Evolutionary conservation across 148 eudicot species (phyloP).

Genomic region (Chenopodium berlandieri): DNA sequence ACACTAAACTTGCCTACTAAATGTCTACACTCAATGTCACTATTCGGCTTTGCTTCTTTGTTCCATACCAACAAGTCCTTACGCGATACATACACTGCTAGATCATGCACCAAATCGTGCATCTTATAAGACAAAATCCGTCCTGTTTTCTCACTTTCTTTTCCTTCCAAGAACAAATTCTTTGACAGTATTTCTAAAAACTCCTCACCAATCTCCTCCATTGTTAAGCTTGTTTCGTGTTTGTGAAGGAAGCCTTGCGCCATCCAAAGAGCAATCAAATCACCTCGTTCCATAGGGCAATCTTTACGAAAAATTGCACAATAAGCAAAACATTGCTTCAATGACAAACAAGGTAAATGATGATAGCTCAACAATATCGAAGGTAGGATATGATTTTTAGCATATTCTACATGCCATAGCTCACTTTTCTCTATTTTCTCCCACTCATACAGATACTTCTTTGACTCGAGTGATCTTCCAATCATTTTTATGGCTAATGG

Average conservation of each 20-base stretch:
- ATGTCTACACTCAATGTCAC: conserved; percentile 2
- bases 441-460: background rate
- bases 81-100: conserved; percentile 11
- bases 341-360: conserved; percentile 14
- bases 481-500: conserved; percentile 25
- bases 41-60: background rate
- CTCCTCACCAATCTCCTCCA: conserved; percentile 6
- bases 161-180: conserved; percentile 5
- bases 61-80: conserved; percentile 9
- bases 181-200: background rate
- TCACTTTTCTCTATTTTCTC: conserved; percentile 7
- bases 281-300: background rate
- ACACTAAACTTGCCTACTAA: background rate
- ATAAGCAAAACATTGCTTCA: conserved; percentile 28
- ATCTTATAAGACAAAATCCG: background rate
- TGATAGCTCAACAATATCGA: conserved; percentile 17
- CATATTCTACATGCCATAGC: background rate
- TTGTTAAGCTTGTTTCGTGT: conserved; percentile 1
- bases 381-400: background rate
- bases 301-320: conserved; percentile 12
- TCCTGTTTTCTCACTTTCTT: background rate
- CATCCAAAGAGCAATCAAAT: conserved; percentile 1
- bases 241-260: conserved; percentile 1
- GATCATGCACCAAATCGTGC: conserved; percentile 21
- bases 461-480: background rate